Evolutionary conservation across 768 basidiomycete species (phyloP).

Genomic region (Hydnomerulius pinastri): DNA sequence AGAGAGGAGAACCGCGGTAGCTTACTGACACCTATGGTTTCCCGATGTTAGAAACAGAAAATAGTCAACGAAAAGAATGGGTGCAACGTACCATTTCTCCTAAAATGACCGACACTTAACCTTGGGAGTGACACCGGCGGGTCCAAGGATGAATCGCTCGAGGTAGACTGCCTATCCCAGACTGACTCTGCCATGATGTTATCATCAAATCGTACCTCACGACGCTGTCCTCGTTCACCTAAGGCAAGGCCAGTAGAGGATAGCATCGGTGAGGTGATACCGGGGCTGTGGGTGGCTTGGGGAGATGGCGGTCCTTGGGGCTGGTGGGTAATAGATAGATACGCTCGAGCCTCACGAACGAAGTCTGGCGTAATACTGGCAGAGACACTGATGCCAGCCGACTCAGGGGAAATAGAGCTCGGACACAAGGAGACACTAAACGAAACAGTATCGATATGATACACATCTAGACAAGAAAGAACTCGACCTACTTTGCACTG

Average conservation of each 20-base stretch:
- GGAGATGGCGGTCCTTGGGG: conserved; percentile 12
- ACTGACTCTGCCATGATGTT: conserved; percentile 30
- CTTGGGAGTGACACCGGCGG: conserved; percentile 20
- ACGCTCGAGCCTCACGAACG: conserved; percentile 34
- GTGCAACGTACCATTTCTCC: conserved; percentile 25
- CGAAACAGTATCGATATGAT: conserved; percentile 4
- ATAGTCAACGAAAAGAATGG: not conserved
- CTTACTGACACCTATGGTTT: conserved; percentile 27
- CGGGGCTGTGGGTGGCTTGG: conserved; percentile 20
- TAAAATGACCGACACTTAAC: conserved; percentile 7
- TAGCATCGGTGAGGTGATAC: conserved; percentile 27
- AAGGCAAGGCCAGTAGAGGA: conserved; percentile 32
- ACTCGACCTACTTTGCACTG: conserved; percentile 13
- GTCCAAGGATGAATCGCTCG: conserved; percentile 31
- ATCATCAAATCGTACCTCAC: conserved; percentile 36
- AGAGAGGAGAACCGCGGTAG: conserved; percentile 33
- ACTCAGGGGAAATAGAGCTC: conserved; percentile 35
- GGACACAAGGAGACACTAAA: conserved; percentile 26
- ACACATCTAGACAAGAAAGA: not conserved
- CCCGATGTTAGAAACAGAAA: not conserved
- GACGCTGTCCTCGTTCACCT: conserved; percentile 29
- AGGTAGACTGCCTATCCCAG: conserved; percentile 33
- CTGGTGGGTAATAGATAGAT: conserved; percentile 31
- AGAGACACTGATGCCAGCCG: conserved; percentile 31
- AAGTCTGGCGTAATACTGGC: conserved; percentile 35